Percentiles rank a stretch among this genome's conserved stretches.
Conservation (phyloP, 192 early-diverging fungal species). For the Coemansia reversa region DNA sequence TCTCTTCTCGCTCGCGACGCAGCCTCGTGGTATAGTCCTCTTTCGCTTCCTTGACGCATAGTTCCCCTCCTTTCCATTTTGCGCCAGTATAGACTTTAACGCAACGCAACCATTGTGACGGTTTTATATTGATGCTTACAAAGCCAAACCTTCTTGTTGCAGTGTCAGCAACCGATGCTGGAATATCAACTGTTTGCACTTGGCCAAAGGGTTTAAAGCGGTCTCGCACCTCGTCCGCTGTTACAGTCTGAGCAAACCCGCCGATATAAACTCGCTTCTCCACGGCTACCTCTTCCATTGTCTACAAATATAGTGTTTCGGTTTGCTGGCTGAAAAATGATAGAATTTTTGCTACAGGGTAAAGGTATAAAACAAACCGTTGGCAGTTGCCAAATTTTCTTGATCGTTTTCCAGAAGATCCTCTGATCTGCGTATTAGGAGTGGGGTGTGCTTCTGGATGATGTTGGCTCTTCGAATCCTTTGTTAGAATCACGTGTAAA, state of each 20-base stretch:
- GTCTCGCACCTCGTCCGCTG: conserved; percentile 56
- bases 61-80: conserved; percentile 80
- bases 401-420: not conserved
- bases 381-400: not conserved
- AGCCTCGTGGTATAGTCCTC: conserved; percentile 59
- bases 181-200: conserved; percentile 32
- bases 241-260: conserved; percentile 65
- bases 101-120: conserved; percentile 68
- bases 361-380: not conserved
- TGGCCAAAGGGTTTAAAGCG: conserved; percentile 77
- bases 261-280: conserved; percentile 74
- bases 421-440: not conserved
- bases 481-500: too few species aligned
- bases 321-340: not conserved
- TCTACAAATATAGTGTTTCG: not conserved
- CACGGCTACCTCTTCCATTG: conserved; percentile 29
- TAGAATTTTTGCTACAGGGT: not conserved
- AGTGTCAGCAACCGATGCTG: conserved; percentile 5
- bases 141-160: conserved; percentile 72
- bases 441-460: not conserved
- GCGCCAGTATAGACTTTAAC: conserved; percentile 69
- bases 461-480: too few species aligned
- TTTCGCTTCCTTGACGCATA: conserved; percentile 82
- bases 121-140: conserved; percentile 66
- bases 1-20: conserved; percentile 53